Evolutionary conservation across 1,284 basidiomycete genomes (phyloP).

Genomic region (Sphaerobolus stellatus): DNA sequence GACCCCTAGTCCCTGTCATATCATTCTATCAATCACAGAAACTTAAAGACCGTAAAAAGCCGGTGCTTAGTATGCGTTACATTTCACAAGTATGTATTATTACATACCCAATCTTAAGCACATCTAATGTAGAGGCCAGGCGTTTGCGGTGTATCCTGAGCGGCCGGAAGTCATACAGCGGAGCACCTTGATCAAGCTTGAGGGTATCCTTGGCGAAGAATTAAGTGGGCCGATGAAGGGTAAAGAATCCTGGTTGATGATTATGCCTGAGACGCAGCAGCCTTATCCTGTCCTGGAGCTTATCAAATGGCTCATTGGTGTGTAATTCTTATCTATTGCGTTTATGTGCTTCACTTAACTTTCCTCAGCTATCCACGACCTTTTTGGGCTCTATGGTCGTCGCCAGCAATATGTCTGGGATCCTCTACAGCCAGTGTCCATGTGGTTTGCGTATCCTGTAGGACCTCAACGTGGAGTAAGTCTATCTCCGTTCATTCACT

Average conservation of each 20-base stretch:
- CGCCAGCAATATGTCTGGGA: conserved; percentile 86
- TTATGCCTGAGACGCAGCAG: conserved; percentile 74
- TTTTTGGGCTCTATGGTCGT: conserved; percentile 83
- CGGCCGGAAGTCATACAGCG: conserved; percentile 86
- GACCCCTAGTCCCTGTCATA: conserved; percentile 48
- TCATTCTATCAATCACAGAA: conserved; percentile 61
- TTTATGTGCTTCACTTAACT: conserved; percentile 12
- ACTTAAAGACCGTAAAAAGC: conserved; percentile 68
- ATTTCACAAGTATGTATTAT: conserved; percentile 46
- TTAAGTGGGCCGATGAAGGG: conserved; percentile 56
- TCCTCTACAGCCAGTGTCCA: conserved; percentile 67
- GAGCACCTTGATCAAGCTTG: conserved; percentile 87
- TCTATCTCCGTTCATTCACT: conserved; percentile 15
- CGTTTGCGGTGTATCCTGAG: conserved; percentile 91
- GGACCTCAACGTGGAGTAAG: conserved; percentile 72
- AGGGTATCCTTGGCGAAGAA: conserved; percentile 79
- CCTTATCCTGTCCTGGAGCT: conserved; percentile 59
- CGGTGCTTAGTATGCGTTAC: conserved; percentile 55
- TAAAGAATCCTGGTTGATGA: conserved; percentile 78
- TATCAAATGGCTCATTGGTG: conserved; percentile 93
- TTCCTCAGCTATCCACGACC: conserved; percentile 76
- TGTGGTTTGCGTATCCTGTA: conserved; percentile 84
- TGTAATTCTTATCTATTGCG: conserved; percentile 20
- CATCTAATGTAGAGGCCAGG: conserved; percentile 24
- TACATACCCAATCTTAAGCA: neutral